Evolutionary conservation across 2,329 filamentous ascomycete species (phyloP), one percentile per base, ranked within the genome.

Genomic region (Claviceps spartinae): DNA sequence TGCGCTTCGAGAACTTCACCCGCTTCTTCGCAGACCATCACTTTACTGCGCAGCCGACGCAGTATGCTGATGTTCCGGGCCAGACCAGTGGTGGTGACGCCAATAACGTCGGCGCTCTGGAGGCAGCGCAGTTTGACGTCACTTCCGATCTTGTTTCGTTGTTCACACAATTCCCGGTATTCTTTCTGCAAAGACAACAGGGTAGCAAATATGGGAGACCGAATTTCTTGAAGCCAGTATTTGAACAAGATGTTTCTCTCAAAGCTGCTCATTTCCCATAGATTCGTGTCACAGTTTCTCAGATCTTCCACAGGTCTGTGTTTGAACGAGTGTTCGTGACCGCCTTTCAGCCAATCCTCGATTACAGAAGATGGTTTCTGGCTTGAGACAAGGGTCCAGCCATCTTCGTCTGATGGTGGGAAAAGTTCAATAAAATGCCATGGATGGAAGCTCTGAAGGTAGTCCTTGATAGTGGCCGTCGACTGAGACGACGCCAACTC

Each of bases 1-100:
- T 86, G 81, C 0, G 78, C 70, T 60, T 87, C 83, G 36, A 86
- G 67, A 0, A 86, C 78, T 55, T 87, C 82, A 0, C 76, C 83
- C 1, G 83, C 83, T 59, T 87, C 83, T 60, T 87, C 83, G 37
- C 78, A 83, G 1, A 86, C 61, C 16, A 86, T 62, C 0, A 84
- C 73, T 54, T 83, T 82, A 36, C 68, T 66, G 6, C 65, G 60
- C 1, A 83, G 54, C 7, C 70, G 69, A 7, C 72, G 68, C 0
- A 85, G 65, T 1, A 77, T 56, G 0, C 69, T 62, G 0, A 79
- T 62, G 16, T 77, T 73, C 20, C 67, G 65, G 0, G 81, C 80
- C 2, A 83, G 65, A 0, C 79, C 79, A 0, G 75, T 78, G 0
- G 81, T 83, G 0, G 80, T 84, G 1, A 81, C 65, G 0, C 80